Base-by-base conservation (phyloP, 2,329 filamentous ascomycete genomes). In the Dothidotthia symphoricarpi region DNA sequence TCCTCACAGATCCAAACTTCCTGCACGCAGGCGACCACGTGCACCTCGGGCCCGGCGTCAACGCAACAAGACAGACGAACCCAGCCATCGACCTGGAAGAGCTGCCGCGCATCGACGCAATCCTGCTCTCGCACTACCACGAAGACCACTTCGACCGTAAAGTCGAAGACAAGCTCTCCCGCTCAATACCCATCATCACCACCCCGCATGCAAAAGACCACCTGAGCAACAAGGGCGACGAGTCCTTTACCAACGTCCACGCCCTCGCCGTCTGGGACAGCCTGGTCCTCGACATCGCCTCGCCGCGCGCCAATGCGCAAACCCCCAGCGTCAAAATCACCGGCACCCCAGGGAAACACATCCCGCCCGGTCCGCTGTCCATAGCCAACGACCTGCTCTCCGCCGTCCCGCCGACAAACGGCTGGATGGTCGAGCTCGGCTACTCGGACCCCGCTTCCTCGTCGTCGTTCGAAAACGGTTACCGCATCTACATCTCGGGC, bases 91-190 rank as follows among this genome's bases (percentile, higher is more conserved):
- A 82, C 39, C 57, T 85, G 4, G 70, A 80, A 31, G 69, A 78
- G 17, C 66, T 85, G 1, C 82, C 82, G 1, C 68, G 72, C 2
- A 70, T 85, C 14, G 79, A 85, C 54, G 66, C 71, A 1, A 72
- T 85, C 2, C 66, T 85, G 22, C 66, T 85, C 2, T 81, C 75
- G 2, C 81, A 85, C 52, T 85, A 84, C 54, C 82, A 85, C 49
- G 80, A 68, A 17, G 76, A 78, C 49, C 76, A 79, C 49, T 80
- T 80, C 49, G 76, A 80, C 48, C 63, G 70, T 31, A 61, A 72
- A 35, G 75, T 79, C 19, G 76, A 79, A 56, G 63, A 58, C 1
- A 71, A 69, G 10, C 63, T 80, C 12, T 66, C 72, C 14, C 69
- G 78, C 2, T 68, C 73, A 16, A 67, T 85, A n/a, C 73, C 77